Percentiles rank a stretch among this genome's conserved stretches.
Evolutionary conservation across 2,329 filamentous ascomycete genomes (phyloP).

Genomic region (Penicillium sp.): DNA sequence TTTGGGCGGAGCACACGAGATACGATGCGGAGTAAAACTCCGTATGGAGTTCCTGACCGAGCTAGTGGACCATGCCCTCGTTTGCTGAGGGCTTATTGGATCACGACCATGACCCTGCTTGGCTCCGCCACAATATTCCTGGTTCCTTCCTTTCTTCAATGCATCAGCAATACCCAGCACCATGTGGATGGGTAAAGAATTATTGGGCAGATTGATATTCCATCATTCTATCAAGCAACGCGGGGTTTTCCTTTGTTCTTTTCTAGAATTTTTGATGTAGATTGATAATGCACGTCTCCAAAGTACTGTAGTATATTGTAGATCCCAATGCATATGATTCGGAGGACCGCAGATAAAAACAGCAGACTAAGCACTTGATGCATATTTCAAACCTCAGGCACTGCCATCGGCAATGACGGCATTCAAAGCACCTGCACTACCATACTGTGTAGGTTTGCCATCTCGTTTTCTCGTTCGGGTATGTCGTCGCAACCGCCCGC

Average conservation of each 20-base stretch:
- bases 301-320: not conserved
- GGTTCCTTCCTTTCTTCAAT: not conserved
- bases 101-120: not conserved
- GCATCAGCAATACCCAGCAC: not conserved
- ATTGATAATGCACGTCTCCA: not conserved
- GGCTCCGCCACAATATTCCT: not conserved
- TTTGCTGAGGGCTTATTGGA: not conserved
- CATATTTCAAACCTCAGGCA: not conserved
- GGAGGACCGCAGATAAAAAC: too few relatives aligned
- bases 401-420: not conserved
- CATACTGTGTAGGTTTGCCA: not conserved
- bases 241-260: not conserved
- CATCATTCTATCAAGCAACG: not conserved
- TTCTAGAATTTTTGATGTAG: not conserved
- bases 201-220: not conserved
- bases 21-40: not conserved
- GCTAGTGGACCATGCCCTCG: not conserved
- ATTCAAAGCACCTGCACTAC: not conserved
- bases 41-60: not conserved
- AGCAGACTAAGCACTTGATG: too few relatives aligned
- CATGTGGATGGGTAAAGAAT: not conserved
- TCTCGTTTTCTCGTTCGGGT: not conserved
- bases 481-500: not conserved
- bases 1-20: not conserved
- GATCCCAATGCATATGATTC: too few relatives aligned